These are phyloP conservation scores for Besnoitia besnoiti DNA, from an alignment of 169 alveolate species.

Conservation along the genomic window DNA sequence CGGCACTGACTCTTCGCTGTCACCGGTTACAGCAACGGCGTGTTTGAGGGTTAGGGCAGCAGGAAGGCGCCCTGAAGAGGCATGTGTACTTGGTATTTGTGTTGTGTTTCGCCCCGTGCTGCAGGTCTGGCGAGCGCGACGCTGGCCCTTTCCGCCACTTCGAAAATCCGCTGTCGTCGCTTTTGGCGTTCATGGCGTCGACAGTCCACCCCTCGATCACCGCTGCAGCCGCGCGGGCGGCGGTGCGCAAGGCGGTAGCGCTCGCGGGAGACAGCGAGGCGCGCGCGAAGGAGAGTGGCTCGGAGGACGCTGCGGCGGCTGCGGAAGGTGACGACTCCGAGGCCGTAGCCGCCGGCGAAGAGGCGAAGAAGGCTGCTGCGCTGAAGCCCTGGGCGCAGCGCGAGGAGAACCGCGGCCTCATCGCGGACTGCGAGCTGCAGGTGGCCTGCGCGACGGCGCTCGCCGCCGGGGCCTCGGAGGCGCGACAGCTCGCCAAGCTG, in stretches of 20 bases:
- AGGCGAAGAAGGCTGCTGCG: neutral
- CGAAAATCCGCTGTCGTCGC: constrained; percentile 74
- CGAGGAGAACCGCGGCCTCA: neutral
- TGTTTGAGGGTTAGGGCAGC: too few species aligned
- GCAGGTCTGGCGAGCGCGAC: constrained; percentile 59
- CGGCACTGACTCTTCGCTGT: too few species aligned
- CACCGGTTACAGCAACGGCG: too few species aligned
- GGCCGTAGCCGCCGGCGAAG: neutral
- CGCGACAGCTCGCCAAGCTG: neutral
- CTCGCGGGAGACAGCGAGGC: neutral
- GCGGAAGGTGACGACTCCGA: neutral
- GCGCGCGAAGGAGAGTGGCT: constrained; percentile 26
- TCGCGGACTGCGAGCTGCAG: constrained; percentile 9
- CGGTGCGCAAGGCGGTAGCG: constrained; percentile 49
- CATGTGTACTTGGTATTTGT: neutral
- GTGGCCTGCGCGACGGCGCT: constrained; percentile 37
- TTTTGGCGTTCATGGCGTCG: constrained; percentile 74
- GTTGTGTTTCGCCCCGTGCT: neutral
- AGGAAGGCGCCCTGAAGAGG: neutral
- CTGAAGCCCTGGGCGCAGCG: neutral
- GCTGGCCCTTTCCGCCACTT: constrained; percentile 70
- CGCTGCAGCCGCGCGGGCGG: constrained; percentile 76
- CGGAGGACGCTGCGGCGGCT: neutral
- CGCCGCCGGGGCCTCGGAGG: constrained; percentile 42
- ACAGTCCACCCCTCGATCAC: constrained; percentile 73